Percentiles rank a stretch among this genome's conserved stretches.
These are phyloP conservation scores for Murraya paniculata DNA, from an alignment of 345 rosid species.

Conservation along the genomic window DNA sequence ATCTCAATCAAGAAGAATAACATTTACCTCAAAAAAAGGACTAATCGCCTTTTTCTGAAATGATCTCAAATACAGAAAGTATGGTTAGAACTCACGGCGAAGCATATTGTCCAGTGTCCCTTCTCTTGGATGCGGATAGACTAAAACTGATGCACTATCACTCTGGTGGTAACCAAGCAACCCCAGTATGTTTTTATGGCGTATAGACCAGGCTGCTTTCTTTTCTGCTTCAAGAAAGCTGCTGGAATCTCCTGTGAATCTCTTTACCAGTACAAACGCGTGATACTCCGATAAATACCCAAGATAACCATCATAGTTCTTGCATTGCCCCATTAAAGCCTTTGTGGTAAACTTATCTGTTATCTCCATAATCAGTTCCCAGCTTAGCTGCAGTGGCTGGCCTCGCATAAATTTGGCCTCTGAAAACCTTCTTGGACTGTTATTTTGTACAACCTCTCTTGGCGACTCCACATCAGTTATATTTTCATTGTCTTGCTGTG, in stretches of 20 bases:
- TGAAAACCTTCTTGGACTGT: background rate
- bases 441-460: background rate
- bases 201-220: constrained; percentile 30
- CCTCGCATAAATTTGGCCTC: background rate
- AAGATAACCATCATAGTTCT: constrained; percentile 11
- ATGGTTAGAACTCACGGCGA: constrained; percentile 21
- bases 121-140: constrained; percentile 20
- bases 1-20: background rate
- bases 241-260: constrained; percentile 1
- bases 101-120: constrained; percentile 24
- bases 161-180: constrained; percentile 30
- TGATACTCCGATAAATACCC: constrained; percentile 17
- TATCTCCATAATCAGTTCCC: constrained; percentile 30
- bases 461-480: background rate
- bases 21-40: background rate
- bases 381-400: constrained; percentile 31
- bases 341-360: constrained; percentile 25
- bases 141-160: constrained; percentile 20
- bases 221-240: constrained; percentile 33
- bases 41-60: no score
- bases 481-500: background rate
- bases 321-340: background rate
- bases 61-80: background rate
- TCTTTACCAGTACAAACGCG: constrained; percentile 21
- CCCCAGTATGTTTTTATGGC: constrained; percentile 27